Conservation (phyloP, 2,329 filamentous ascomycete genomes). For the Xylariales sp. region DNA sequence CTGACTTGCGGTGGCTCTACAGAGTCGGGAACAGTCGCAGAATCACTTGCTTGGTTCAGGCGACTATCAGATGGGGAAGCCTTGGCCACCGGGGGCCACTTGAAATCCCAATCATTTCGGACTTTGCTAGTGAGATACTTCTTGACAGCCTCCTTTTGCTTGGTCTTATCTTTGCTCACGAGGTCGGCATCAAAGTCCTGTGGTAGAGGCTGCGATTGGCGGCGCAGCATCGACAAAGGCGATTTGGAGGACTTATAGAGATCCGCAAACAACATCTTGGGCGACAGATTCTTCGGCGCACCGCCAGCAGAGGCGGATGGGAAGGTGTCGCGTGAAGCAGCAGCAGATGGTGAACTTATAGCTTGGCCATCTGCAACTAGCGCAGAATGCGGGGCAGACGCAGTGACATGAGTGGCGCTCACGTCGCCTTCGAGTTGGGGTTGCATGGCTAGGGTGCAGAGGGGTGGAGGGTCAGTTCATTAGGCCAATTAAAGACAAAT, state of each 20-base stretch:
- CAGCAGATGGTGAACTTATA: constrained; percentile 6
- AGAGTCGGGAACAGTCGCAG: too few relatives aligned
- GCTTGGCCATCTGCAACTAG: constrained; percentile 7
- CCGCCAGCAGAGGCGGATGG: constrained; percentile 4
- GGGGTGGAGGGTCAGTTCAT: background rate
- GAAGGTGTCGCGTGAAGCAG: constrained; percentile 1
- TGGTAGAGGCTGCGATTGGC: constrained; percentile 24
- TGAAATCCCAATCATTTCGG: constrained; percentile 56
- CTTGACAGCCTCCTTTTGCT: constrained; percentile 60
- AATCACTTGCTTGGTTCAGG: background rate
- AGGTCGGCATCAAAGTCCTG: constrained; percentile 55
- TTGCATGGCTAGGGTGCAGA: background rate
- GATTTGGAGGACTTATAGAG: constrained; percentile 53
- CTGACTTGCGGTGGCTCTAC: too few relatives aligned
- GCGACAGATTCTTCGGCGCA: constrained; percentile 11
- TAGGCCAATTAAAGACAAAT: constrained; percentile 1
- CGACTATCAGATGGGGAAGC: background rate
- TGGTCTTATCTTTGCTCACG: constrained; percentile 55
- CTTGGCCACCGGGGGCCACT: constrained; percentile 41
- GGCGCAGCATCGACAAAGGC: constrained; percentile 47
- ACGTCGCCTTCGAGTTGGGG: background rate
- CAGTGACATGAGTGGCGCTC: constrained; percentile 7
- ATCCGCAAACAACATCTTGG: constrained; percentile 55
- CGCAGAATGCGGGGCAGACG: constrained; percentile 10
- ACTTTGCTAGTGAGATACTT: constrained; percentile 50